Base-by-base conservation (phyloP, 805 yeast species). In the Torulaspora franciscae region DNA sequence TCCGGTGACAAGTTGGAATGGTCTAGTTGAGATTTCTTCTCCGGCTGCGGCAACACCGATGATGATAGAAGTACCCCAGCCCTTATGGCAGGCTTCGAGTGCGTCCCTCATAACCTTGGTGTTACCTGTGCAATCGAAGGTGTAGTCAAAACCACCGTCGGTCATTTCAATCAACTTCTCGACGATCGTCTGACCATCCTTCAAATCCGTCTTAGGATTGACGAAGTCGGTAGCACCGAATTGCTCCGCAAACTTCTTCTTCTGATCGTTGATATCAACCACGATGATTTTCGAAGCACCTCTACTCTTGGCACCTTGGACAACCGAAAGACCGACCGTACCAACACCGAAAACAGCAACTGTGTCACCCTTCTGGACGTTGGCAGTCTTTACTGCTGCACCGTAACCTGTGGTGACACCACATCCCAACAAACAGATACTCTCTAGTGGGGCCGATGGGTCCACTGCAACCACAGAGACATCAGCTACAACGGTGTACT, bases 1-100 rank as follows among this genome's bases (percentile, higher is more conserved):
- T 58, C 99, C 99, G 33, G 98, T 93, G 54, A 93, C 98, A 68
- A 93, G 80, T 75, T 91, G 98, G 86, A 93, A 93, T 50, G 99
- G 99, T 71, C 98, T 81, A 38, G 98, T 93, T 47, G 95, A 71
- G 53, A 95, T 90, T 72, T 93, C 98, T 71, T 89, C 76, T 55
- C 99, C 99, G 32, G 97, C 95, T 56, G 96, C 95, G 38, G 99
- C 99, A 57, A 93, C 99, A 68, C 99, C 99, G 64, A 93, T 93
- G 60, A 93, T 75, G 57, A 91, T 77, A 17, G 96, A 88, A 64
- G 83, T 80, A 70, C 99, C 99, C 97, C 99, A 93, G 54, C 99
- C 99, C 71, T 90, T 91, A 74, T 93, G 98, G 68, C 96, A 89
- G 17, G 95, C 86, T 75, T 93, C 98, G 55, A 93, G 76, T 24